Base-by-base conservation (phyloP, 345 rosid species). In the Isatis tinctoria region DNA sequence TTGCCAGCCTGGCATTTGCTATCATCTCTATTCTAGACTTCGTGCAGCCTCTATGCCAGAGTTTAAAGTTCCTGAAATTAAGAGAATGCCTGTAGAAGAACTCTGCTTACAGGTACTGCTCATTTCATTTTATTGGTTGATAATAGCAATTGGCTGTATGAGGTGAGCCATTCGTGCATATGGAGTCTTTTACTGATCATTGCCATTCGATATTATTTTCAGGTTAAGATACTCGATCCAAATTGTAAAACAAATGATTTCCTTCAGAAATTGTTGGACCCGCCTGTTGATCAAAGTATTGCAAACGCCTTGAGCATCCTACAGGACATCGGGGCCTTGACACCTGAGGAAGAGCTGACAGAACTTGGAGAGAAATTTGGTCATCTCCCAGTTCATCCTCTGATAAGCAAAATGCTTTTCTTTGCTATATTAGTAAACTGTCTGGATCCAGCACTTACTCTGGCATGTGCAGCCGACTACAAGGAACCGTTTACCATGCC, bases 381-480 rank as follows among this genome's bases (percentile, higher is more conserved):
- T 61, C 83, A 79, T 77, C 84, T 92, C 49, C 96, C 99, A 73
- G 89, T 92, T 78, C 98, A 95, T 85, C 99, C 98, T 56, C 70
- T 83, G 54, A 95, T 88, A 8, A 84, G 96, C 90, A 92, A 82
- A 84, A 92, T 95, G 98, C 86, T 95, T 78, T 90, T 95, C 80
- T 90, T 92, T 24, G 92, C 97, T 49, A 84, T 95, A 60, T 72
- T 95, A 80, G 86, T 95, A 83, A 87, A 90, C 82, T 92, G 96
- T 77, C 96, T 95, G 47, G 97, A 92, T 80, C 99, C 98, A 56
- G 97, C 99, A 49, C 82, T 95, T 80, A 95, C 99, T 39, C 65
- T 95, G 70, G 99, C 97, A 11, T 95, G 98, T 85, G 98, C 98
- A 62, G 85, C 91, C 5, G 97, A 95, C 81, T 88, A 82, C 74